Evolutionary conservation across 2,329 filamentous ascomycete species (phyloP).

Genomic region (Leptographium lundbergii): DNA sequence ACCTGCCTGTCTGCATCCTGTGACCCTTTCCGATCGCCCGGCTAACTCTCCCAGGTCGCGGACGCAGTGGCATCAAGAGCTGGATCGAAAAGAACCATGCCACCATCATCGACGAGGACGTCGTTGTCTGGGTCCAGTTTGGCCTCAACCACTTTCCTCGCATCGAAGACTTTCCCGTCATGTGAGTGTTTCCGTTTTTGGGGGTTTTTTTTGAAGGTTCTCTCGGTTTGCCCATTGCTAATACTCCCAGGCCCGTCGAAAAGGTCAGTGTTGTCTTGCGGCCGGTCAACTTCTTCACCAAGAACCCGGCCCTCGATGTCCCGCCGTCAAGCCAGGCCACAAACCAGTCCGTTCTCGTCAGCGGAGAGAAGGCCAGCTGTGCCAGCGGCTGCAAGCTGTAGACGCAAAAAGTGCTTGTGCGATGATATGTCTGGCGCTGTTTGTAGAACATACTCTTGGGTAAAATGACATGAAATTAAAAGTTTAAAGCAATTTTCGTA

Average conservation of each 20-base stretch:
- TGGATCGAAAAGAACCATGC: conserved; percentile 19
- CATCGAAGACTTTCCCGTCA: conserved; percentile 55
- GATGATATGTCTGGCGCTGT: no score
- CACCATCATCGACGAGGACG: conserved; percentile 6
- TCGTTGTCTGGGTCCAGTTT: conserved; percentile 43
- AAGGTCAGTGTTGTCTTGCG: conserved; percentile 2
- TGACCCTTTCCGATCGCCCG: neutral
- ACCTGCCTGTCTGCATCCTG: neutral
- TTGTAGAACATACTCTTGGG: no score
- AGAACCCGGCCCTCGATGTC: conserved; percentile 6
- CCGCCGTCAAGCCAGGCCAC: neutral
- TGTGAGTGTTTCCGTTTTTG: conserved; percentile 23
- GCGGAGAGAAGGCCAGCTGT: neutral
- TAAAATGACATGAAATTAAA: no score
- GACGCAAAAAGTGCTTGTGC: neutral
- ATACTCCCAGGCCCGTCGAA: conserved; percentile 1
- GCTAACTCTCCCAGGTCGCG: conserved; percentile 19
- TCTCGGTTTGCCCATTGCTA: neutral
- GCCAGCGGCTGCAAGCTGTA: neutral
- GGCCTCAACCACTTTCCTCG: conserved; percentile 52
- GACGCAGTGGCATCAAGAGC: conserved; percentile 8
- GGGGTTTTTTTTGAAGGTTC: no score
- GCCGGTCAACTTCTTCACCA: conserved; percentile 6
- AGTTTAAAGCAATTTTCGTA: no score
- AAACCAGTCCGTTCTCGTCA: neutral